Base-by-base conservation (phyloP, 2,329 filamentous ascomycete genomes). In the Fusarium sp. region DNA sequence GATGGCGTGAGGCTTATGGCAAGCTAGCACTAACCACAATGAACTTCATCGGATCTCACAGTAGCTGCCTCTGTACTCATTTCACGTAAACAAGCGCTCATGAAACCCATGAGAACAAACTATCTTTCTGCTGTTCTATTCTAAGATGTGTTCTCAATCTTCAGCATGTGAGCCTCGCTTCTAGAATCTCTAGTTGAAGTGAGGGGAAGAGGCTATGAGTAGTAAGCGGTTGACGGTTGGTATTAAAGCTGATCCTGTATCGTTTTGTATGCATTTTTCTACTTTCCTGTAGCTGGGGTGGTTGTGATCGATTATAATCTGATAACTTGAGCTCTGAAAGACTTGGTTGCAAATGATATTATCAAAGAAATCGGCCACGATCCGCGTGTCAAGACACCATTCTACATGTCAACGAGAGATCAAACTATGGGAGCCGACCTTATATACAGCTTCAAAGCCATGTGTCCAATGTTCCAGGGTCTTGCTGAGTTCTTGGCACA, bases 401-500 rank as follows among this genome's bases (percentile, higher is more conserved):
- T n/a, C n/a, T n/a, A n/a, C n/a, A 61, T 61, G 55, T 58, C 58
- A 4, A 72, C 61, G 16, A 49, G 74, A 29, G 72, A 68, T 41
- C 66, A 56, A 14, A 71, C 64, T 10, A 69, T 74, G 21, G 16
- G 33, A 5, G 66, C 42, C 0, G 66, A 72, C 5, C 48, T 75
- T n/a, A 73, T 60, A 14, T 75, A 65, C 33, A 74, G 63, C 33
- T 75, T 69, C 12, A 62, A 75, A 25, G 63, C 63, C 19, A 71
- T 74, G 63, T 63, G 71, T 10, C 66, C 57, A 10, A 74, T 60
- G 1, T 73, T 74, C 42, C 74, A 77, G 10, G 80, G 80, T 21
- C 62, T 83, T 16, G 79, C 81, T 3, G 61, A 66, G 11, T 83
- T 80, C 51, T 70, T 82, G 2, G 73, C 77, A 25, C 79, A 78